Conservation (phyloP, 202 grass and related monocot species). For the Zoysia matrella region DNA sequence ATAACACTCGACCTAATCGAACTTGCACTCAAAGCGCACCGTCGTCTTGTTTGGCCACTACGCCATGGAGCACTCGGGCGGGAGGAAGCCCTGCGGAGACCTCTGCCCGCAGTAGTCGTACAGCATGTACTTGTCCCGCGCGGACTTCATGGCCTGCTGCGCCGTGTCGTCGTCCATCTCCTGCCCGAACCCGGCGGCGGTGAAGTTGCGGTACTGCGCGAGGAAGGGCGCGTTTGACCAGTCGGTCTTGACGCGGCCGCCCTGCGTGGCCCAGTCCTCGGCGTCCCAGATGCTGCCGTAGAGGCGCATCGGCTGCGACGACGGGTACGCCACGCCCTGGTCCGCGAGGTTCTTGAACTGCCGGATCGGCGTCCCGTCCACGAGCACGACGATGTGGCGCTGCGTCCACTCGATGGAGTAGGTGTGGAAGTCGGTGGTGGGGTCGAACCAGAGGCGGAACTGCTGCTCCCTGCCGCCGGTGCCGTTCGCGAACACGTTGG, state of each 20-base stretch:
- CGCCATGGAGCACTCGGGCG: constrained; percentile 68
- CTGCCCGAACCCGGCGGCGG: constrained; percentile 59
- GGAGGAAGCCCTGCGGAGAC: constrained; percentile 49
- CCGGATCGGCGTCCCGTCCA: constrained; percentile 77
- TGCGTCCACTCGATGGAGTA: constrained; percentile 89
- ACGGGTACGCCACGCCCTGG: constrained; percentile 69
- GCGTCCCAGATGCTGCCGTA: constrained; percentile 89
- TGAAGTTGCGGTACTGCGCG: constrained; percentile 72
- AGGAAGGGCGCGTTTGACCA: constrained; percentile 77
- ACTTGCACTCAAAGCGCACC: constrained; percentile 41
- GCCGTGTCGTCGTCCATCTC: constrained; percentile 53
- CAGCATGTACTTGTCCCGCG: constrained; percentile 74
- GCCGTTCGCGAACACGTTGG: constrained; percentile 79
- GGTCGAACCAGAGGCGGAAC: constrained; percentile 96
- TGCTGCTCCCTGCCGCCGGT: constrained; percentile 84
- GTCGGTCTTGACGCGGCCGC: constrained; percentile 83
- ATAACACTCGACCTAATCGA: neutral
- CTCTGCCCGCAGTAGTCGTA: constrained; percentile 90
- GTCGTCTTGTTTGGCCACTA: neutral
- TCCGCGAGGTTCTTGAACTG: constrained; percentile 74
- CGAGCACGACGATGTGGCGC: constrained; percentile 62
- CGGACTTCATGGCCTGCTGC: constrained; percentile 58
- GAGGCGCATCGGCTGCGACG: constrained; percentile 69
- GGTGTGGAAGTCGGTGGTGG: constrained; percentile 83
- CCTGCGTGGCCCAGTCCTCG: constrained; percentile 92